Percentiles rank a stretch among this genome's conserved stretches.
Evolutionary conservation across 2,329 filamentous ascomycete species (phyloP).

Genomic region (Penicillium sp.): DNA sequence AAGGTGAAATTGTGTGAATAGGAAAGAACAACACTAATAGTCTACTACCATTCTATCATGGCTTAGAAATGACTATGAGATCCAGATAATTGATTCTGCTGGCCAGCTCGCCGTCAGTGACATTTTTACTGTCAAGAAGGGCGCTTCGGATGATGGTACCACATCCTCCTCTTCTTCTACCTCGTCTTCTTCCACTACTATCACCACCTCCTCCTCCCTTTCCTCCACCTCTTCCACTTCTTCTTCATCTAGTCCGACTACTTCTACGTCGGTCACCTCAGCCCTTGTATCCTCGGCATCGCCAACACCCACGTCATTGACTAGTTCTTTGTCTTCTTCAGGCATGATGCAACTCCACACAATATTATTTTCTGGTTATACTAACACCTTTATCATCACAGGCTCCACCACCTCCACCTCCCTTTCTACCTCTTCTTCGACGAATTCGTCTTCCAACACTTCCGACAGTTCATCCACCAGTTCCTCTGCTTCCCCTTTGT

Average conservation of each 20-base stretch:
- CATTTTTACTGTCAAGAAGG: not conserved
- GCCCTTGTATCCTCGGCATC: not conserved
- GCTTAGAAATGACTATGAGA: not conserved
- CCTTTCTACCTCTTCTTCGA: not conserved
- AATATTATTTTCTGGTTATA: not conserved
- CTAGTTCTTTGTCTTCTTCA: not conserved
- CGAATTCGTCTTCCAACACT: not conserved
- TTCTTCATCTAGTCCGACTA: not conserved
- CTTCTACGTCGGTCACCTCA: not conserved
- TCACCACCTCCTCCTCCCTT: not conserved
- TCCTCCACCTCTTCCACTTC: not conserved
- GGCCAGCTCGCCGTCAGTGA: not conserved
- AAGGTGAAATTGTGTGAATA: not conserved
- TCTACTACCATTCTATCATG: not conserved
- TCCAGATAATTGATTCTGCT: not conserved
- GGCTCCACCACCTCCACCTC: not conserved
- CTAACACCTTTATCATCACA: not conserved
- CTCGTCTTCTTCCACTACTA: not conserved
- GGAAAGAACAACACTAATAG: not conserved
- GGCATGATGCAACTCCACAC: not conserved
- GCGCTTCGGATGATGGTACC: not conserved
- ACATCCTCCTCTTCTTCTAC: not conserved
- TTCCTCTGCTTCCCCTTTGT: not conserved
- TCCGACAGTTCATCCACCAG: not conserved
- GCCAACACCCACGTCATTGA: not conserved